These are phyloP conservation scores for Alternaria infectoria DNA, from an alignment of 2,329 filamentous ascomycete species.

Conservation along the genomic window DNA sequence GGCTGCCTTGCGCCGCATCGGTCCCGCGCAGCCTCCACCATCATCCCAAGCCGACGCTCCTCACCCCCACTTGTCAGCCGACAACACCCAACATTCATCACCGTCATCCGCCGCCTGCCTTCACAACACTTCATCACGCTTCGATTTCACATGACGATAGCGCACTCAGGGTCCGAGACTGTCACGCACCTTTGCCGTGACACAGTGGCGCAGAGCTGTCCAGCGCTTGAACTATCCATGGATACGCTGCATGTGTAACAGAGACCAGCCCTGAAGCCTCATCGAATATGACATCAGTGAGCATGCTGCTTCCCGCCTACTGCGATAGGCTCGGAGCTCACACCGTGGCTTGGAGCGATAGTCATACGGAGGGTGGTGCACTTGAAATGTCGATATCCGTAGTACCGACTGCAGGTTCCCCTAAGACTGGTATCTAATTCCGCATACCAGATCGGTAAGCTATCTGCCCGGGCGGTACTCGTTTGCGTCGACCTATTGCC, in stretches of 20 bases:
- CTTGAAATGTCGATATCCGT: background rate
- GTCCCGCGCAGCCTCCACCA: background rate
- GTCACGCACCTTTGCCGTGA: background rate
- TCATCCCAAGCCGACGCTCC: background rate
- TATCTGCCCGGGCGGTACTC: background rate
- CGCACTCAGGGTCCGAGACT: background rate
- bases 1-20: slow-evolving; percentile 5
- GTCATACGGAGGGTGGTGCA: background rate
- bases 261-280: background rate
- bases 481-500: background rate
- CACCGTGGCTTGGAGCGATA: too few species aligned
- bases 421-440: background rate
- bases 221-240: background rate
- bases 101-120: background rate
- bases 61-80: background rate
- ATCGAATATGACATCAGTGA: background rate
- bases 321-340: background rate
- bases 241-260: background rate
- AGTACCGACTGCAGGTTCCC: background rate
- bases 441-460: background rate
- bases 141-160: background rate
- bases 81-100: background rate
- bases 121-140: background rate
- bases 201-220: background rate
- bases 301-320: background rate